These are phyloP conservation scores for Amanita phalloides DNA, from an alignment of 768 basidiomycete genomes.

Conservation along the genomic window DNA sequence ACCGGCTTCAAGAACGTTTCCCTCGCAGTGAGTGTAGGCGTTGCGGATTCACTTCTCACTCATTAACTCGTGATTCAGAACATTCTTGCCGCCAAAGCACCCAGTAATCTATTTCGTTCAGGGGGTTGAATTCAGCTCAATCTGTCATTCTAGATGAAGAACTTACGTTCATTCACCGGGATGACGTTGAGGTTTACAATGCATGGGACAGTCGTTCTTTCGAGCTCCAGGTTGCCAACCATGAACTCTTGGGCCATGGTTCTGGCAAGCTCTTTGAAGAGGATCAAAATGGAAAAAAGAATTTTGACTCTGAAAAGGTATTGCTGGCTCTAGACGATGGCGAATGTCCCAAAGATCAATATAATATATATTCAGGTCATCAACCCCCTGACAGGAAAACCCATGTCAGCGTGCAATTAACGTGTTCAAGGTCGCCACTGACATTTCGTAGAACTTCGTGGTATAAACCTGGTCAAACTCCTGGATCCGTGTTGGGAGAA, in stretches of 20 bases:
- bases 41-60: neutral
- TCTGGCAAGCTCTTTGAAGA: constrained; percentile 80
- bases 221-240: constrained; percentile 85
- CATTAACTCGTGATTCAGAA: constrained; percentile 32
- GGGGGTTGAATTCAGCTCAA: neutral
- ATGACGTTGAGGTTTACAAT: constrained; percentile 65
- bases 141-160: constrained; percentile 43
- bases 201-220: constrained; percentile 72
- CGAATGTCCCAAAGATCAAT: neutral
- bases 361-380: constrained; percentile 37
- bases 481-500: constrained; percentile 74
- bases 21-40: constrained; percentile 42
- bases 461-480: constrained; percentile 84
- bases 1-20: constrained; percentile 88
- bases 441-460: constrained; percentile 48
- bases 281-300: constrained; percentile 61
- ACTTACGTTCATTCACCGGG: constrained; percentile 73
- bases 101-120: constrained; percentile 33
- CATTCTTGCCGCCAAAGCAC: constrained; percentile 80
- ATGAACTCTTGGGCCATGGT: constrained; percentile 81
- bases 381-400: constrained; percentile 72
- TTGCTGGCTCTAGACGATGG: too few relatives aligned
- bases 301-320: constrained; percentile 69
- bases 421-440: neutral
- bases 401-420: constrained; percentile 26